Evolutionary conservation across 73 alveolate genomes (phyloP).

Genomic region (Effrenium voratum): DNA sequence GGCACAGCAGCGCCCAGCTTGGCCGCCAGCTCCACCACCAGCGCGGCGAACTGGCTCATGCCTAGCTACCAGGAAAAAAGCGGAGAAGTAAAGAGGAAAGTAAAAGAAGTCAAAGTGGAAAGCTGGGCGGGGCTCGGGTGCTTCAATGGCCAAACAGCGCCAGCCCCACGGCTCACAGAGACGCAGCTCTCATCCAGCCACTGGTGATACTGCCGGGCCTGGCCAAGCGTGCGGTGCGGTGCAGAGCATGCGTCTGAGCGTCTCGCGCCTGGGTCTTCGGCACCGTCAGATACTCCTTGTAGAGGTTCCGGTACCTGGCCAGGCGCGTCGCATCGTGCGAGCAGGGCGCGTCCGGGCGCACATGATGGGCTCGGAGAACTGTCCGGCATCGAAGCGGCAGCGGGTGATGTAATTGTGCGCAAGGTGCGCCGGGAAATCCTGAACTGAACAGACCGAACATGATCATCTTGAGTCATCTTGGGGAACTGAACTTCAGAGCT

Average conservation of each 20-base stretch:
- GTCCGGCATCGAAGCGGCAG: slow-evolving; percentile 86
- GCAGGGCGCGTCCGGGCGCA: background rate
- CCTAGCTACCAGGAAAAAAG: background rate
- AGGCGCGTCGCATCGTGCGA: background rate
- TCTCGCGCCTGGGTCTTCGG: slow-evolving; percentile 39
- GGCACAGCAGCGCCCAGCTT: slow-evolving; percentile 83
- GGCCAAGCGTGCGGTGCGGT: background rate
- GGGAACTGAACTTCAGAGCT: background rate
- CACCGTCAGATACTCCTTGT: slow-evolving; percentile 78
- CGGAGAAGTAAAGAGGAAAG: background rate
- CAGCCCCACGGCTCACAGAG: slow-evolving; percentile 52
- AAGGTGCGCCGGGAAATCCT: slow-evolving; percentile 90
- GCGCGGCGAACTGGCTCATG: slow-evolving; percentile 89
- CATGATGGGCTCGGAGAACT: slow-evolving; percentile 93
- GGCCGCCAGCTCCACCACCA: slow-evolving; percentile 83
- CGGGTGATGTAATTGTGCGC: slow-evolving; percentile 91
- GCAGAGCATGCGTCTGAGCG: background rate
- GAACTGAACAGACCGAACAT: background rate
- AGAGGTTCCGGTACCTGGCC: slow-evolving; percentile 70
- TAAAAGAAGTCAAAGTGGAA: background rate
- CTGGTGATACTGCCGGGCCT: slow-evolving; percentile 71
- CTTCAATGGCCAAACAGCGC: background rate
- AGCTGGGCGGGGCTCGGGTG: too few species aligned
- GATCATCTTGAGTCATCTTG: too few species aligned
- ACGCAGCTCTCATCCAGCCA: slow-evolving; percentile 89